Evolutionary conservation across 225 moss, liverwort and hornwort genomes (phyloP), one percentile per base, ranked within the genome.

Genomic region (Rhytidiadelphus loreus): DNA sequence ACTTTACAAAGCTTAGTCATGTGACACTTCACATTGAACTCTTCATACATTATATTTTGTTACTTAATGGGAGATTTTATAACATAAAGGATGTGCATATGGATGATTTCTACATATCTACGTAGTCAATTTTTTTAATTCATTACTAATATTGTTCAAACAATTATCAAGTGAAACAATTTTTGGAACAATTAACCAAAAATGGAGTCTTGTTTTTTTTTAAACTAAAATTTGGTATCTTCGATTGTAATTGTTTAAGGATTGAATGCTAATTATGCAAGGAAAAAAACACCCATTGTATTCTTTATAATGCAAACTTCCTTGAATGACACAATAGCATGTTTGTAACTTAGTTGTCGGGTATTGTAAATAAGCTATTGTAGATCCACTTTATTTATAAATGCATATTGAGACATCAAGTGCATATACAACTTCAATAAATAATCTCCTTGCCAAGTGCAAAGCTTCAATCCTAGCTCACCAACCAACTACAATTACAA

Each of bases 271-370:
- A 18, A 20, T 20, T 37, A 35, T 37, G 37, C 4, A 66, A 33
- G 3, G 64, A 10, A 64, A 33, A 33, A 64, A 33, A 33, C 16
- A 5, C 2, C 64, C 2, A 33, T 33, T 35, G 18, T 16, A 64
- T 28, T 28, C 9, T 28, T 2, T 16, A 44, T 44, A 6, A 72
- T 52, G 2, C 20, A 35, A 53, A 33, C 6, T 8, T 77, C 1
- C 4, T 15, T 9, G 2, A 55, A 9, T 24, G 2, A 1, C 6
- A 35, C 3, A 76, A 12, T 37, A 14, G 5, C 0, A 0, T 24
- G 3, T 24, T 10, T 0, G 0, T 22, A 23, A 5, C 0, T 35
- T 14, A 0, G 4, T 52, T 33, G 0, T n/a, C 3, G 0, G 0
- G 1, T 22, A 21, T 0, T 24, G 0, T 9, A 37, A 19, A 24